Base-by-base conservation (phyloP, 1,139 yeast genomes). In the Protomyces arabidopsidicola region DNA sequence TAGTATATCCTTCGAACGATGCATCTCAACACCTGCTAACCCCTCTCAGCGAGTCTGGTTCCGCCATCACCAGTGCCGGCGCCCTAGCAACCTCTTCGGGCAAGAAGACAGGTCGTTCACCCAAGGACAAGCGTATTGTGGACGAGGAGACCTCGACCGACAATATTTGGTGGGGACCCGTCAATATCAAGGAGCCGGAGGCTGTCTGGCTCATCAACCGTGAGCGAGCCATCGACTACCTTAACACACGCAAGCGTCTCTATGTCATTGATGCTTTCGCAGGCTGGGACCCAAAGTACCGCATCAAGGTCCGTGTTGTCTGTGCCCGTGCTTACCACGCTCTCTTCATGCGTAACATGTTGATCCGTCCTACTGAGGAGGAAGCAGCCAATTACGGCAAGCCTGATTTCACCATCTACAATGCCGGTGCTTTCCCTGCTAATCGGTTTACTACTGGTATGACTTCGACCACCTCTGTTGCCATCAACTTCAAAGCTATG, bases 271-370 rank as follows among this genome's bases (percentile, higher is more conserved):
- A 93, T 75, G 98, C 98, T 48, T 93, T 77, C 75, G 98, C 98
- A 65, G 98, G 98, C 70, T 93, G 98, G 98, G 98, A 93, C 77
- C 97, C 98, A 75, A 86, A 90, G 76, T 93, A 93, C 85, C 85
- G 98, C 80, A 85, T 93, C 77, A 91, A 91, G 81, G 96, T 93
- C 68, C 86, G 98, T 79, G 87, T 93, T 70, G 95, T 93, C 67
- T 91, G 98, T 80, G 98, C 98, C 68, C 87, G 98, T 77, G 98
- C 98, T 67, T 93, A 93, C 82, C 98, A 93, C 75, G 98, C 98
- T 34, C 81, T 93, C 72, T 93, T 93, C 81, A 93, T 93, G 98
- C 87, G 96, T 74, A 93, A 93, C 76, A 93, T 93, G 98, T 82
- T 93, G 79, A 93, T 93, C 76, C 86, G 95, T 78, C 98, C 98